phyloP scores from a whole-genome alignment of 176 grass and related monocot species.

The Oryza punctata region DNA sequence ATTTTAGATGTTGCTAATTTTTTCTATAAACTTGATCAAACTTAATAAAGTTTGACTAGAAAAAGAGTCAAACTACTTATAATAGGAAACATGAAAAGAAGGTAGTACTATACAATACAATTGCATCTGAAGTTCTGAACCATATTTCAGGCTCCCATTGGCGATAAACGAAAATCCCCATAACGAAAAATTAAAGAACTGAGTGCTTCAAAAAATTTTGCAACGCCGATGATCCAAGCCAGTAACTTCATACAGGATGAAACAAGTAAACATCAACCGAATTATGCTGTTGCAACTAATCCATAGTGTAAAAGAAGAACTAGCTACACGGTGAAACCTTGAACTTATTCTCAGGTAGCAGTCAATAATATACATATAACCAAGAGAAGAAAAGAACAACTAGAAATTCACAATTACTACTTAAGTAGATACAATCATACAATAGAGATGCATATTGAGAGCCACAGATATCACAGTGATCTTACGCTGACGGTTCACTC shows the following conservation, averaged over 20 bases:
- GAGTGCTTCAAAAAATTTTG: neutral
- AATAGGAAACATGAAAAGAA: too few species aligned
- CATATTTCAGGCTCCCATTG: neutral
- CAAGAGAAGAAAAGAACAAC: neutral
- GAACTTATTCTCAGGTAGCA: conserved; percentile 7
- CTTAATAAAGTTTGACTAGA: too few species aligned
- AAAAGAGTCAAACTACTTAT: too few species aligned
- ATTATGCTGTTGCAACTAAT: neutral
- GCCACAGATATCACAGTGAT: conserved; percentile 25
- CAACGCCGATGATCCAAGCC: neutral
- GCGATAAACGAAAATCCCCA: neutral
- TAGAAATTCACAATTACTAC: conserved; percentile 34
- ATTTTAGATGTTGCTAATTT: too few species aligned
- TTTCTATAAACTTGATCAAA: too few species aligned
- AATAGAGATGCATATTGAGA: conserved; percentile 11
- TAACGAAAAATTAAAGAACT: neutral
- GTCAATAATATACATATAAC: conserved; percentile 35
- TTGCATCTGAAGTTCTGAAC: neutral
- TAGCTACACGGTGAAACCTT: neutral
- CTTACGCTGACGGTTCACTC: conserved; percentile 33
- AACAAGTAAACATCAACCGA: neutral
- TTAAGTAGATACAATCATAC: conserved; percentile 16
- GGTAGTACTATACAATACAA: neutral
- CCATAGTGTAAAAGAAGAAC: neutral
- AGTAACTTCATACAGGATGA: neutral